phyloP scores from a whole-genome alignment of 345 rosid species.

The Euphorbia peplus region DNA sequence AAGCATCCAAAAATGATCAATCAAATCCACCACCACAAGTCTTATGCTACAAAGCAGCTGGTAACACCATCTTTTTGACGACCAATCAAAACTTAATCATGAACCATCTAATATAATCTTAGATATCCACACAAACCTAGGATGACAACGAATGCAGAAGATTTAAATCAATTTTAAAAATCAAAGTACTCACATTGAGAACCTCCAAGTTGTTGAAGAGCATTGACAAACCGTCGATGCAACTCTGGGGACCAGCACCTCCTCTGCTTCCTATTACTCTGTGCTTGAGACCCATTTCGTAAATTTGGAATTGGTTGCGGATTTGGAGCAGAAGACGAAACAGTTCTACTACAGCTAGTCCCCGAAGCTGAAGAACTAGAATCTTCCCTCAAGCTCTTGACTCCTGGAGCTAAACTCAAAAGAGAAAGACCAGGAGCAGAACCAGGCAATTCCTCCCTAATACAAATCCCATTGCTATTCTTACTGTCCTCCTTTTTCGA shows the following conservation, averaged over 20 bases:
- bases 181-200: constrained; percentile 54
- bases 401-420: constrained; percentile 47
- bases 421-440: constrained; percentile 48
- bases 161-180: neutral
- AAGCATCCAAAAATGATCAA: neutral
- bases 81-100: neutral
- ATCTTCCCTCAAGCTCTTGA: constrained; percentile 53
- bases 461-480: neutral
- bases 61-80: neutral
- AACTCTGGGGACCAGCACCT: constrained; percentile 96
- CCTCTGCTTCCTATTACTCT: constrained; percentile 72
- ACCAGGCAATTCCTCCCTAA: constrained; percentile 19
- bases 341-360: constrained; percentile 37
- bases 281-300: constrained; percentile 46
- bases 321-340: constrained; percentile 38
- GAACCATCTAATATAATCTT: neutral
- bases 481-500: constrained; percentile 17
- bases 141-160: neutral
- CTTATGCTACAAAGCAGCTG: neutral
- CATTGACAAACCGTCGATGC: constrained; percentile 77
- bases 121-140: neutral
- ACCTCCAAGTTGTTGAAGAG: constrained; percentile 88
- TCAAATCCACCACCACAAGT: neutral
- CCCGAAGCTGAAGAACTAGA: constrained; percentile 44
- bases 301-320: constrained; percentile 34